Evolutionary conservation across 257 asterid species (phyloP), one percentile per base, ranked within the genome.

Genomic region (Capsicum baccatum): DNA sequence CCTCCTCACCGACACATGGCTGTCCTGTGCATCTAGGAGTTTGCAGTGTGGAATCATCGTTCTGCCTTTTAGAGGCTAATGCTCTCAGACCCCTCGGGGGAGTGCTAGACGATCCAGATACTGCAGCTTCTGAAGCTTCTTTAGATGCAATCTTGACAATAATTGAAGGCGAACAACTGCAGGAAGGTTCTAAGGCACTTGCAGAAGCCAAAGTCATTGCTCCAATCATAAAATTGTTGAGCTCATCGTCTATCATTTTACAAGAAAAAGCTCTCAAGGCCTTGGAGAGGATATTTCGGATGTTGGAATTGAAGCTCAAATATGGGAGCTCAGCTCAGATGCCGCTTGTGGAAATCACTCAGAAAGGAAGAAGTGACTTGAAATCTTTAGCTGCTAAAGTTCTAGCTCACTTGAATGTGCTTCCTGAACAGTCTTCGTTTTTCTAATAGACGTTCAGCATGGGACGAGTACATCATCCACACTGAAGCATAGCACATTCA

Each of bases 311-410:
- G 55, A 89, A 89, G 80, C 68, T 12, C 8, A 87, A 80, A 39
- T 88, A 89, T 37, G 91, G 89, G 59, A 88, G 79, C 37, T 79
- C 88, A 39, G 89, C 91, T 5, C 86, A 90, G 63, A 88, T 87
- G 91, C 67, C 90, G 5, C 83, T 87, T 21, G 92, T 89, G 82
- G 92, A 87, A 54, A 86, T 89, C 84, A 88, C 90, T 79, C 92
- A 88, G 81, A 88, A 90, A 78, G 91, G 90, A 58, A 83, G 89
- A 58, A 83, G 89, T 69, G 86, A 81, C 19, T 83, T 89, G 42
- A 89, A 88, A 79, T 91, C 91, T 71, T 79, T 89, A 87, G 91
- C 92, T 79, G 92, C 92, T 6, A 88, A 76, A 76, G 85, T 90
- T 83, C 85, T 87, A 33, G 84, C 88, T 50, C 88, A 79, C 67